Conservation (phyloP, 2,329 filamentous ascomycete species). For the Plectosphaerella cucumerina region DNA sequence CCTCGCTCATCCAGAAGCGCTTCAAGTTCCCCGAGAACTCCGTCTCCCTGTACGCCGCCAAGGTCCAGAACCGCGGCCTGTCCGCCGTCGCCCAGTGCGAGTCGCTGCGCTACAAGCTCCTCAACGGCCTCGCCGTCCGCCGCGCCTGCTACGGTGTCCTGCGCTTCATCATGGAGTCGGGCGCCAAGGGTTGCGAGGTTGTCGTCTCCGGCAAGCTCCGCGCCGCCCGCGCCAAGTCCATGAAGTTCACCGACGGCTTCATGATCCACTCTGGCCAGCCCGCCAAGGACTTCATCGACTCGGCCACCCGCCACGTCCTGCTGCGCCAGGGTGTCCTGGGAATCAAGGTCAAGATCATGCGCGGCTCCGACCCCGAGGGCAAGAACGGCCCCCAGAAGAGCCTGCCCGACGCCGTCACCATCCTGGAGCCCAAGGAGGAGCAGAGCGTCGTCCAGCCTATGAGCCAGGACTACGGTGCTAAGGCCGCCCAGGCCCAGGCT, state of each 20-base stretch:
- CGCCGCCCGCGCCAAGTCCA: constrained; percentile 98
- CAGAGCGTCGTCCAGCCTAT: constrained; percentile 89
- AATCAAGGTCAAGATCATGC: constrained; percentile 99
- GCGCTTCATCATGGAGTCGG: constrained; percentile 99
- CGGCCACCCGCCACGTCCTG: constrained; percentile 96
- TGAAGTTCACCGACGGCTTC: constrained; percentile 99
- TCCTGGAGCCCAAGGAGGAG: constrained; percentile 99
- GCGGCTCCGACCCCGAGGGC: constrained; percentile 97
- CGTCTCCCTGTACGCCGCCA: constrained; percentile 98
- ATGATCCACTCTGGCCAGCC: constrained; percentile 99
- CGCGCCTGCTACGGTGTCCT: constrained; percentile 99
- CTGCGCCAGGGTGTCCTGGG: constrained; percentile 99
- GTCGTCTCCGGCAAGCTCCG: constrained; percentile 99
- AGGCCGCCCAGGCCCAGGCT: constrained; percentile 65
- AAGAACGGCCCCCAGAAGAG: constrained; percentile 97
- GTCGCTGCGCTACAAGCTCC: constrained; percentile 99
- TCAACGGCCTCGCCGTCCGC: constrained; percentile 98
- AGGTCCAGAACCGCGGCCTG: constrained; percentile 99
- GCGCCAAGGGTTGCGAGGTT: constrained; percentile 99
- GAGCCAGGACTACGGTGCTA: constrained; percentile 98
- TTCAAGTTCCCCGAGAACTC: constrained; percentile 99
- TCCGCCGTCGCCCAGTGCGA: constrained; percentile 99
- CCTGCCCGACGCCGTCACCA: constrained; percentile 96
- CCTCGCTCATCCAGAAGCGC: constrained; percentile 99
- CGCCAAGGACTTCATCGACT: constrained; percentile 99